A percentile compares a stretch with the other conserved stretches of the same genome.
Evolutionary conservation across 352 stramenopile genomes (phyloP).

Genomic region (Globisporangium emineosum): DNA sequence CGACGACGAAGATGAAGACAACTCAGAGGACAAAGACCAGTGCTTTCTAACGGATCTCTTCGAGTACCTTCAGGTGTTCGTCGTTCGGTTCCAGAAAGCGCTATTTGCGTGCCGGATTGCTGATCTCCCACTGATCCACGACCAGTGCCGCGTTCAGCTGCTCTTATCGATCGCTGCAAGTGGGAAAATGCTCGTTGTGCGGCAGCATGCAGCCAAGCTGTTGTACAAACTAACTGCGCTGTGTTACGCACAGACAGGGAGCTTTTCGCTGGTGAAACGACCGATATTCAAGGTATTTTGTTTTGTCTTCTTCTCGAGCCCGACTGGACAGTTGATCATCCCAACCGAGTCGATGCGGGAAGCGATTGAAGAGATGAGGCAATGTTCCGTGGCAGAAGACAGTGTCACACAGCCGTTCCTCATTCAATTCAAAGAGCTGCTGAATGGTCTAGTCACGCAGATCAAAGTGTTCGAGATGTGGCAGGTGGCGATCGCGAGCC

Average conservation of each 20-base stretch:
- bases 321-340: constrained; percentile 17
- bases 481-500: constrained; percentile 29
- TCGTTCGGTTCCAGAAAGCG: constrained; percentile 46
- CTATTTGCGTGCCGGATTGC: constrained; percentile 53
- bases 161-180: constrained; percentile 48
- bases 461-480: constrained; percentile 60
- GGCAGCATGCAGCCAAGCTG: constrained; percentile 36
- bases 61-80: constrained; percentile 42
- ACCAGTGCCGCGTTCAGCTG: constrained; percentile 44
- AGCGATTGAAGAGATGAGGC: constrained; percentile 52
- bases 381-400: constrained; percentile 23
- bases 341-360: constrained; percentile 35
- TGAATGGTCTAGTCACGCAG: constrained; percentile 53
- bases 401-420: constrained; percentile 30
- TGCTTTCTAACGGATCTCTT: constrained; percentile 54
- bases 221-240: constrained; percentile 42
- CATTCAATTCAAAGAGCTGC: constrained; percentile 39
- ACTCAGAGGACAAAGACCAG: constrained; percentile 18
- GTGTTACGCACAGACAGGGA: constrained; percentile 64
- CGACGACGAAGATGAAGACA: constrained; percentile 20
- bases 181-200: constrained; percentile 26
- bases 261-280: constrained; percentile 50
- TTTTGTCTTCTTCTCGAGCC: constrained; percentile 35
- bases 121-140: constrained; percentile 46
- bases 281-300: constrained; percentile 49